These are phyloP conservation scores for Penicillium sp. DNA, from an alignment of 2,329 filamentous ascomycete genomes.

Conservation along the genomic window DNA sequence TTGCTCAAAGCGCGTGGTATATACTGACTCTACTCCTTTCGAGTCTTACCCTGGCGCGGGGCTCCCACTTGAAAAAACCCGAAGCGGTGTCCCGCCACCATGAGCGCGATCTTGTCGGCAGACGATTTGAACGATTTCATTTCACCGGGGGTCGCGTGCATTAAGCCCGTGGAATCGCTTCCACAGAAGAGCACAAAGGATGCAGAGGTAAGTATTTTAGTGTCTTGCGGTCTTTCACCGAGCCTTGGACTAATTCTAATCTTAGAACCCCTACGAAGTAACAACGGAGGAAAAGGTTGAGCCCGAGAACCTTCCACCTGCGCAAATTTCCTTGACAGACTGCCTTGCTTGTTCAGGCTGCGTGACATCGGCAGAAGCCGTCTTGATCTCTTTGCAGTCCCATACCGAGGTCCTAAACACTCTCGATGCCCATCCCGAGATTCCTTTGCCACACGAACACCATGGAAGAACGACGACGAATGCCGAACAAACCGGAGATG, in stretches of 20 bases:
- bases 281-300: conserved; percentile 81
- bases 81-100: conserved; percentile 45
- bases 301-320: conserved; percentile 62
- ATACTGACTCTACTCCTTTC: background rate
- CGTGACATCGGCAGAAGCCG: conserved; percentile 93
- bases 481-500: conserved; percentile 39
- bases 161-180: conserved; percentile 93
- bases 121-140: conserved; percentile 99
- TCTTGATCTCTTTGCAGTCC: conserved; percentile 92
- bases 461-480: conserved; percentile 48
- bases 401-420: conserved; percentile 85
- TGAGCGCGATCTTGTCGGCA: conserved; percentile 96
- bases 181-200: conserved; percentile 59
- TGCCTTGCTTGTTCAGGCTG: conserved; percentile 97
- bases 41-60: conserved; percentile 6
- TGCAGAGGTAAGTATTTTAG: conserved; percentile 39
- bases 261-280: conserved; percentile 71
- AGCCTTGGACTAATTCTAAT: conserved; percentile 20
- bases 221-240: conserved; percentile 5
- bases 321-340: conserved; percentile 93
- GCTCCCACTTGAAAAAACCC: conserved; percentile 10
- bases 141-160: conserved; percentile 93
- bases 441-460: conserved; percentile 30
- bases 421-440: conserved; percentile 62
- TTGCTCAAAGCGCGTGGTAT: background rate